phyloP scores from a whole-genome alignment of 345 rosid genomes.

The Acer campestre region DNA sequence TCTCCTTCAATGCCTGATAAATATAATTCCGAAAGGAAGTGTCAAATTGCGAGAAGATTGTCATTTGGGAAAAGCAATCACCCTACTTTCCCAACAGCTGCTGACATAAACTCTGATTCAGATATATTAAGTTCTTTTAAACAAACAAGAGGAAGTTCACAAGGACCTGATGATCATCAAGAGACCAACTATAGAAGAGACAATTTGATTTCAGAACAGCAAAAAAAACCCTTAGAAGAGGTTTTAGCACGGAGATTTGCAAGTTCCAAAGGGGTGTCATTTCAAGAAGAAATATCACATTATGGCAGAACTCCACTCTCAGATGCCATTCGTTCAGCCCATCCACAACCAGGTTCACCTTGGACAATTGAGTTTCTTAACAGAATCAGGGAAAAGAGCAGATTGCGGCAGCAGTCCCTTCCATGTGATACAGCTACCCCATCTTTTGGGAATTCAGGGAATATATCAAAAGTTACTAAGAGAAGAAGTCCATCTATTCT shows the following conservation, averaged over 20 bases:
- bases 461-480: conserved; percentile 46
- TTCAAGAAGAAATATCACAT: conserved; percentile 52
- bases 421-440: conserved; percentile 50
- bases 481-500: conserved; percentile 80
- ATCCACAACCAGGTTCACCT: conserved; percentile 67
- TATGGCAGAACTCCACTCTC: conserved; percentile 61
- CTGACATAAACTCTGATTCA: conserved; percentile 48
- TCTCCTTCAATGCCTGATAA: conserved; percentile 44
- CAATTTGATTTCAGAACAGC: conserved; percentile 37
- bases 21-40: conserved; percentile 44
- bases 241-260: conserved; percentile 40
- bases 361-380: conserved; percentile 96
- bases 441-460: conserved; percentile 32
- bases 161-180: conserved; percentile 23
- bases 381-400: conserved; percentile 78
- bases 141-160: conserved; percentile 32
- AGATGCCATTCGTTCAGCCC: conserved; percentile 57
- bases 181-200: conserved; percentile 27
- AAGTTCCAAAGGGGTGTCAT: conserved; percentile 39
- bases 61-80: conserved; percentile 43
- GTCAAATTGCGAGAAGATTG: conserved; percentile 54
- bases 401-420: conserved; percentile 58
- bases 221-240: conserved; percentile 41
- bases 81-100: conserved; percentile 46
- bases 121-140: conserved; percentile 33